Evolutionary conservation across 2,329 filamentous ascomycete species (phyloP).

Genomic region (Rasamsonia emersonii): DNA sequence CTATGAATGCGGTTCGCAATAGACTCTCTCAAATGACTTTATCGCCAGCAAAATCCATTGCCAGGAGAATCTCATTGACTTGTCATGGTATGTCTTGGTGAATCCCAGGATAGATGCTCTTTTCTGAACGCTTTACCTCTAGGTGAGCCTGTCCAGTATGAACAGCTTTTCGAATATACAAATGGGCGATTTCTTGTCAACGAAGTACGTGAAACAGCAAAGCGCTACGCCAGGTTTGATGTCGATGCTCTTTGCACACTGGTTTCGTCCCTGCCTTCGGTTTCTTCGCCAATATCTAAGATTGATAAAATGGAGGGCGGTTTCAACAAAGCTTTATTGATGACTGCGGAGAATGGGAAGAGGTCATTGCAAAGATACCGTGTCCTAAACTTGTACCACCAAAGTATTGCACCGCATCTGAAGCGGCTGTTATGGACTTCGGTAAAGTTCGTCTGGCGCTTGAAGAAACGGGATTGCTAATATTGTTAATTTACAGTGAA

Average conservation of each 20-base stretch:
- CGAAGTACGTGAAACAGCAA: constrained; percentile 15
- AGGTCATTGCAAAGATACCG: constrained; percentile 17
- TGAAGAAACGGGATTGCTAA: constrained; percentile 3
- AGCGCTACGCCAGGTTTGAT: constrained; percentile 21
- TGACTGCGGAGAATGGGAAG: constrained; percentile 15
- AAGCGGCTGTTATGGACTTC: constrained; percentile 16
- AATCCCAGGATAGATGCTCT: constrained; percentile 1
- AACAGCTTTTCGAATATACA: constrained; percentile 18
- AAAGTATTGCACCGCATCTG: constrained; percentile 15
- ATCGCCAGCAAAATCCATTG: not conserved
- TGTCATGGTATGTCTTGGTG: not conserved
- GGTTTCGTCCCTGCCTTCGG: constrained; percentile 12
- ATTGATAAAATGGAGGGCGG: constrained; percentile 25
- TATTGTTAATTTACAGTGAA: constrained; percentile 11
- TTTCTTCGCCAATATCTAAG: constrained; percentile 14
- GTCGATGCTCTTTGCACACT: constrained; percentile 20
- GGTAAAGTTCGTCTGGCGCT: constrained; percentile 8
- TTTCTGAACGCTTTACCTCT: not conserved
- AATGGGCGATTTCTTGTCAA: constrained; percentile 22
- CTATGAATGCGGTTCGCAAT: not conserved
- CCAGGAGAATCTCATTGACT: constrained; percentile 1
- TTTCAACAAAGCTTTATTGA: constrained; percentile 18
- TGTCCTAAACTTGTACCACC: constrained; percentile 12
- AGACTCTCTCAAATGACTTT: not conserved
- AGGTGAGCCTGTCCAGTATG: constrained; percentile 3